Base-by-base conservation (phyloP, 169 alveolate genomes). In the Cystoisospora suis region DNA sequence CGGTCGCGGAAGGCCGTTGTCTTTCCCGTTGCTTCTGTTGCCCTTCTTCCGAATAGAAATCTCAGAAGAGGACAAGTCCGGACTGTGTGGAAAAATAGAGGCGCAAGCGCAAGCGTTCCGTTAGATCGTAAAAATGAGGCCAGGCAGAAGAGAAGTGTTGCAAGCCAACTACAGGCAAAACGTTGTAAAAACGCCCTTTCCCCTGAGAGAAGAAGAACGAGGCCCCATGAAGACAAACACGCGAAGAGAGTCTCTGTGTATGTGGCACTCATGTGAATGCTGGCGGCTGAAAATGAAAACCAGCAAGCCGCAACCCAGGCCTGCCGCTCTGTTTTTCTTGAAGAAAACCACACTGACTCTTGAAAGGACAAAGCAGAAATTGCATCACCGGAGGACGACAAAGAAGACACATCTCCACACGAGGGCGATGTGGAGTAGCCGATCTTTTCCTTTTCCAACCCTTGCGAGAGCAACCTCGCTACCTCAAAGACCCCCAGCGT, bases 211-310 rank as follows among this genome's bases (percentile, higher is more conserved):
- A 81, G 88, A 23, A 81, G 70, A 81, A 27, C 17, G 53, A 59
- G 32, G 36, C 88, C 88, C 88, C 88, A 81, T 3, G 29, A 15
- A 36, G 7, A 23, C 75, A 81, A n/a, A 32, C 47, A n/a, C 53
- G 72, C 75, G 29, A 56, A 81, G 79, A 81, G 49, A 32, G 72
- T 81, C 36, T 81, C 88, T n/a, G 88, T 81, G 88, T 81, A 81
- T 29, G 75, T 49, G 7, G 88, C 88, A 34, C 88, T 81, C 88
- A 81, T 81, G 75, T 81, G 88, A 40, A 81, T 40, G 34, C n/a
- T 81, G 3, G 88, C 72, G 88, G 72, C 88, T 2, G 47, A 36
- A 20, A 81, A 81, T 5, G 72, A 38, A 38, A 44, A 81, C 79
- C 88, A 81, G 32, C 44, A n/a, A 27, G 75, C 88, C 17, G 79